Evolutionary conservation across 1,284 basidiomycete genomes (phyloP).

Genomic region (Pterulicium gracile): DNA sequence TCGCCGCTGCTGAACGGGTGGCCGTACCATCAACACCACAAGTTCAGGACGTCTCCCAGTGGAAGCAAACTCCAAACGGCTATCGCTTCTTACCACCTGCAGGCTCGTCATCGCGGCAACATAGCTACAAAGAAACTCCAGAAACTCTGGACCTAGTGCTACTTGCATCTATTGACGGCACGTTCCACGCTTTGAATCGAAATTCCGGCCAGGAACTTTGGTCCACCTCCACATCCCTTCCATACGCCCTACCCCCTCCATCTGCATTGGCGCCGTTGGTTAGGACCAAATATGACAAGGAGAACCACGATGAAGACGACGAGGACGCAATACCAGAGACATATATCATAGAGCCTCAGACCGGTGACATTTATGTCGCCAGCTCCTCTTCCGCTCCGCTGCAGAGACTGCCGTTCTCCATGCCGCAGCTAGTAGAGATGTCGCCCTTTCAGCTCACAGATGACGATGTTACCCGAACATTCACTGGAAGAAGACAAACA

Average conservation of each 20-base stretch:
- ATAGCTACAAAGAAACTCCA: conserved; percentile 25
- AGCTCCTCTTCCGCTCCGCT: conserved; percentile 51
- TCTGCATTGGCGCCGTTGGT: conserved; percentile 58
- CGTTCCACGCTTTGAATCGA: conserved; percentile 79
- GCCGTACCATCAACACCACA: neutral
- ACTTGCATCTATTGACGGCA: conserved; percentile 84
- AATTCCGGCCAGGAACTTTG: conserved; percentile 67
- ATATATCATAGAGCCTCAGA: conserved; percentile 87
- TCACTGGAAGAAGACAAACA: conserved; percentile 81
- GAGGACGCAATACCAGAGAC: conserved; percentile 40
- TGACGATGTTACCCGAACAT: conserved; percentile 57
- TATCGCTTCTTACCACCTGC: neutral
- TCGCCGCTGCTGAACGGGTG: neutral
- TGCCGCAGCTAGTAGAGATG: conserved; percentile 80
- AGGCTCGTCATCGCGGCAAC: neutral
- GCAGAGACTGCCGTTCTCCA: conserved; percentile 75
- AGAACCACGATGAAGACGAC: conserved; percentile 40
- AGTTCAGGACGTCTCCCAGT: neutral
- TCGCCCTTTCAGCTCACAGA: conserved; percentile 74
- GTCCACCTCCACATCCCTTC: conserved; percentile 62
- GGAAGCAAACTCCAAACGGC: neutral
- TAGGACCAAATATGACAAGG: conserved; percentile 50
- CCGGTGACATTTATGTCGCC: conserved; percentile 82
- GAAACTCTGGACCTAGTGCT: conserved; percentile 70
- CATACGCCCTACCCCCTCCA: conserved; percentile 28